Conservation (phyloP, 2,329 filamentous ascomycete species). For the Scleromitrula shiraiana region DNA sequence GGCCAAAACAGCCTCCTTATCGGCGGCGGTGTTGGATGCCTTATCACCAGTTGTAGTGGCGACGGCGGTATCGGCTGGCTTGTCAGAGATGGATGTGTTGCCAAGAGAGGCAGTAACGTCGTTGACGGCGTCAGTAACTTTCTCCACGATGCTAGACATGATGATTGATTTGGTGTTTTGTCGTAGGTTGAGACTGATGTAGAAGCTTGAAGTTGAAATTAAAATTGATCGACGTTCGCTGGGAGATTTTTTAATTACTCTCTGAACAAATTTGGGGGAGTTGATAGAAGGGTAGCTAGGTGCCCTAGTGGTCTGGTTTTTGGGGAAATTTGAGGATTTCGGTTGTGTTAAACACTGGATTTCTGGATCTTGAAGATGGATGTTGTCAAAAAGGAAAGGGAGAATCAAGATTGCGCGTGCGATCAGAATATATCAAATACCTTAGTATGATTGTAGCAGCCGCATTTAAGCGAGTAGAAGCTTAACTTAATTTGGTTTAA, state of each 20-base stretch:
- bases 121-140: conserved; percentile 61
- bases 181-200: conserved; percentile 38
- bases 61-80: conserved; percentile 39
- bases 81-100: conserved; percentile 54
- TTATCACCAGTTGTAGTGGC: conserved; percentile 32
- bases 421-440: conserved; percentile 19
- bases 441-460: conserved; percentile 12
- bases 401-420: conserved; percentile 11
- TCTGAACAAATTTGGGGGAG: conserved; percentile 59
- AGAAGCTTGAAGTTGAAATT: conserved; percentile 41
- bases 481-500: conserved; percentile 10
- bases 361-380: conserved; percentile 24
- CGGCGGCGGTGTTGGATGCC: conserved; percentile 35
- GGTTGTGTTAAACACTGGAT: conserved; percentile 26
- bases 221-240: conserved; percentile 36
- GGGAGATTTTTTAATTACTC: conserved; percentile 43
- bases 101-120: conserved; percentile 65
- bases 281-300: conserved; percentile 74
- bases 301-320: conserved; percentile 60
- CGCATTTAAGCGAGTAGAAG: conserved; percentile 15
- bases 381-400: conserved; percentile 17
- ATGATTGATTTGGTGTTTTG: conserved; percentile 36
- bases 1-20: conserved; percentile 87
- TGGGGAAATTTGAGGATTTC: conserved; percentile 29
- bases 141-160: conserved; percentile 81